These are phyloP conservation scores for Podospora fimiseda DNA, from an alignment of 495 filamentous ascomycete species.

Conservation along the genomic window DNA sequence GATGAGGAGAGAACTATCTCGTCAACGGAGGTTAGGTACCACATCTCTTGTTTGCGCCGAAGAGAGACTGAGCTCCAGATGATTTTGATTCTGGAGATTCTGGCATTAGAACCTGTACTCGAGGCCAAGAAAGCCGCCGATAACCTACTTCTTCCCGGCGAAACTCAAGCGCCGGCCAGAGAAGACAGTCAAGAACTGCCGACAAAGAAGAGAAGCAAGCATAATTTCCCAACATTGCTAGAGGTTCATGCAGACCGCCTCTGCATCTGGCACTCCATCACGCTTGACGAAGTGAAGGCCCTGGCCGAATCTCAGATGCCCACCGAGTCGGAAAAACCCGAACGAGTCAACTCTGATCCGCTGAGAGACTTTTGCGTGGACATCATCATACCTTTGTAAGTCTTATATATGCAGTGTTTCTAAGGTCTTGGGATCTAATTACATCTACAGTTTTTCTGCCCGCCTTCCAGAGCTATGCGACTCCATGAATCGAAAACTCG, in stretches of 20 bases:
- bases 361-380: constrained; percentile 76
- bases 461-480: constrained; percentile 76
- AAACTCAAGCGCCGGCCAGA: constrained; percentile 17
- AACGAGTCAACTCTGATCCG: constrained; percentile 31
- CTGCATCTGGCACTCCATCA: constrained; percentile 93
- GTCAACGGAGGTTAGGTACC: constrained; percentile 45
- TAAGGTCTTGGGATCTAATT: too few species aligned
- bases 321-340: constrained; percentile 23
- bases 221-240: constrained; percentile 51
- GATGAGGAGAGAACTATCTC: constrained; percentile 32
- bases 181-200: constrained; percentile 20
- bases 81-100: constrained; percentile 80
- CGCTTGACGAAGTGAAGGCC: constrained; percentile 47
- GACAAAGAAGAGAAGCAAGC: constrained; percentile 35
- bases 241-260: constrained; percentile 85
- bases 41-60: constrained; percentile 59
- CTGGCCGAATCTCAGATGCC: constrained; percentile 42
- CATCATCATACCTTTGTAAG: constrained; percentile 87
- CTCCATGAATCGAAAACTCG: constrained; percentile 77
- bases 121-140: constrained; percentile 31
- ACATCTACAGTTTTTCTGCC: constrained; percentile 56
- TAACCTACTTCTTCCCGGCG: constrained; percentile 36
- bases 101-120: constrained; percentile 59
- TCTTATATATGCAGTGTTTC: constrained; percentile 1
- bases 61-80: constrained; percentile 86